Evolutionary conservation across 2,329 filamentous ascomycete genomes (phyloP), one percentile per base, ranked within the genome.

Genomic region (Fusarium lateritium): DNA sequence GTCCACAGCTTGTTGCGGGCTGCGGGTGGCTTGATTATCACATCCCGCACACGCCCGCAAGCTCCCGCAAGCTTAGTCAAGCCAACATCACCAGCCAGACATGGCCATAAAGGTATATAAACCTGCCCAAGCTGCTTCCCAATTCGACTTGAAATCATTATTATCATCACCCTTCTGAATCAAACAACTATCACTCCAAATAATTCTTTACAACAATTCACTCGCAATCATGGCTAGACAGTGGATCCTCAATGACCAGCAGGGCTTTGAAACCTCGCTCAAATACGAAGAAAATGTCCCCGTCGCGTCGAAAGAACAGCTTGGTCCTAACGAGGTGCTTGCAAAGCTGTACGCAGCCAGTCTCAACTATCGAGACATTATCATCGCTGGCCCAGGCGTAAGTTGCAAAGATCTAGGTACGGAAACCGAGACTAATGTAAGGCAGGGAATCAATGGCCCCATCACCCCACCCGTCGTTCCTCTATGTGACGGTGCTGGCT

Each of bases 271-370:
- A 10, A 67, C 58, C 3, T 79, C 78, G 1, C 75, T 80, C 14
- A 65, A 78, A 44, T 80, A 78, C 33, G 68, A 79, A 21, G 52
- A 74, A 10, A 65, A 77, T 19, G 34, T 75, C 19, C 52, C 13
- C 17, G 28, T 73, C 0, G 60, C 69, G 0, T 45, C 44, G 0
- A 13, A 59, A 39, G 33, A 61, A 15, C 76, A 84, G 56, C 70
- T 89, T 3, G 87, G 85, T 4, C 83, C 89, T 44, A 82, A 85
- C 53, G 87, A 91, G 46, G 87, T 90, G 6, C 79, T 91, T 6
- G 86, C 91, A 69, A 87, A 88, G 75, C 79, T 86, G 3, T 73
- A 82, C n/a, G 83, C 80, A 6, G 83, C 81, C 1, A 83, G 82
- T 14, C 73, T 86, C 51, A 86, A 86, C 63, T 85, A 84, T 61